Evolutionary conservation across 352 stramenopile genomes (phyloP).

Genomic region (Phytophthora hybrid): DNA sequence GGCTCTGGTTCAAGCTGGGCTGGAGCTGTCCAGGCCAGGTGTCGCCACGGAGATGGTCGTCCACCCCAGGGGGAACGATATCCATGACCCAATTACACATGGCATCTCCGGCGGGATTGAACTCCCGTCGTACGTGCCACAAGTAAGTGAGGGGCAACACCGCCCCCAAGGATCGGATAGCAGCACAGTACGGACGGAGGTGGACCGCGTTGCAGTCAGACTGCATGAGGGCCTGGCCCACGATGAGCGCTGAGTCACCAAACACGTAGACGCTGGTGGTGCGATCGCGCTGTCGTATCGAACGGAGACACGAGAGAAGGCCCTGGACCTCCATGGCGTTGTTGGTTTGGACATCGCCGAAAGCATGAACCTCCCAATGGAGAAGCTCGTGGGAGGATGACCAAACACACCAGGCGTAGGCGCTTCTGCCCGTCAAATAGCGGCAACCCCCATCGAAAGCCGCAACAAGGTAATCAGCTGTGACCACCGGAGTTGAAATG

Average conservation of each 20-base stretch:
- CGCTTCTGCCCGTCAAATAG: neutral
- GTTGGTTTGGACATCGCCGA: conserved; percentile 14
- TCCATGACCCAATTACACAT: conserved; percentile 39
- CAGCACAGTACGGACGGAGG: conserved; percentile 14
- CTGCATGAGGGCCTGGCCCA: conserved; percentile 17
- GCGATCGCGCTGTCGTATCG: neutral
- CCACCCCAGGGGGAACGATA: neutral
- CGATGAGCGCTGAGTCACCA: conserved; percentile 29
- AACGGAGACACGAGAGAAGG: conserved; percentile 21
- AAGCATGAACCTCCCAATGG: conserved; percentile 14
- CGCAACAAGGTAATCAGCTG: neutral
- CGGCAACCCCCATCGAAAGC: conserved; percentile 22
- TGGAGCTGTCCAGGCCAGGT: neutral
- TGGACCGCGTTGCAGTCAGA: neutral
- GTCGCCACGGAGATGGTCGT: neutral
- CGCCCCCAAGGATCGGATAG: conserved; percentile 15
- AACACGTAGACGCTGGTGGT: neutral
- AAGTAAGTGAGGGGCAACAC: conserved; percentile 2
- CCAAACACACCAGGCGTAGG: conserved; percentile 35
- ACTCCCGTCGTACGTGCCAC: neutral
- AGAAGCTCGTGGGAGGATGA: neutral
- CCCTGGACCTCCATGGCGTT: conserved; percentile 41
- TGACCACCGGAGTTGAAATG: neutral
- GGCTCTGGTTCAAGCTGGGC: neutral
- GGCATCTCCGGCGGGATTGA: conserved; percentile 7